A percentile compares a stretch with the other conserved stretches of the same genome.
Conservation (phyloP, 805 yeast genomes). For the Nakazawaea wickerhamii region DNA sequence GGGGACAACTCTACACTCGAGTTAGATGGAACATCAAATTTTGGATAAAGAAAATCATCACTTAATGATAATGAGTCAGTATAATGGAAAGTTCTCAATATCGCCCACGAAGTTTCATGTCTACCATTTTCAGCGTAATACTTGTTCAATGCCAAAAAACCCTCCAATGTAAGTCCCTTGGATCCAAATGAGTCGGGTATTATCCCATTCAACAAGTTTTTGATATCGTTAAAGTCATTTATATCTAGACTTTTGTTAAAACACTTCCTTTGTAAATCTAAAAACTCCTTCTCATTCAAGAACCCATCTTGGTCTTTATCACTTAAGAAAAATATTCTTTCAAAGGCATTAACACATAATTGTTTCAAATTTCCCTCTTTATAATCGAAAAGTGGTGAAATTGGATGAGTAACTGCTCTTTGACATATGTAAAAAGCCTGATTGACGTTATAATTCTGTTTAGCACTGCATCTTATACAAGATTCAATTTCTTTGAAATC, state of each 20-base stretch:
- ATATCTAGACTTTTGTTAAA: slow-evolving; percentile 50
- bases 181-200: slow-evolving; percentile 25
- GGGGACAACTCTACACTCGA: slow-evolving; percentile 91
- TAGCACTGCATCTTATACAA: slow-evolving; percentile 85
- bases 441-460: slow-evolving; percentile 74
- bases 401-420: slow-evolving; percentile 87
- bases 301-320: slow-evolving; percentile 90
- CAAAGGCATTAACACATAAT: slow-evolving; percentile 66
- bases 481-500: slow-evolving; percentile 95
- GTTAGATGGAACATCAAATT: slow-evolving; percentile 62
- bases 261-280: slow-evolving; percentile 65
- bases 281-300: slow-evolving; percentile 65
- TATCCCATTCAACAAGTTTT: slow-evolving; percentile 26
- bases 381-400: slow-evolving; percentile 90
- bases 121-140: slow-evolving; percentile 86
- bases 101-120: slow-evolving; percentile 97
- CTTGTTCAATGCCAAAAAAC: slow-evolving; percentile 73
- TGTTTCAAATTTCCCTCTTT: slow-evolving; percentile 81
- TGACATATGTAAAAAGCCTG: slow-evolving; percentile 93
- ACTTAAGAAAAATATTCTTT: slow-evolving; percentile 75
- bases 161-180: slow-evolving; percentile 64
- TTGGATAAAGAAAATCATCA: slow-evolving; percentile 76
- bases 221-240: slow-evolving; percentile 42
- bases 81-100: slow-evolving; percentile 79
- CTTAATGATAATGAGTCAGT: slow-evolving; percentile 86